A percentile compares a stretch with the other conserved stretches of the same genome.
phyloP scores from a whole-genome alignment of 331 rosid genomes.

The Spiraea crenata region DNA sequence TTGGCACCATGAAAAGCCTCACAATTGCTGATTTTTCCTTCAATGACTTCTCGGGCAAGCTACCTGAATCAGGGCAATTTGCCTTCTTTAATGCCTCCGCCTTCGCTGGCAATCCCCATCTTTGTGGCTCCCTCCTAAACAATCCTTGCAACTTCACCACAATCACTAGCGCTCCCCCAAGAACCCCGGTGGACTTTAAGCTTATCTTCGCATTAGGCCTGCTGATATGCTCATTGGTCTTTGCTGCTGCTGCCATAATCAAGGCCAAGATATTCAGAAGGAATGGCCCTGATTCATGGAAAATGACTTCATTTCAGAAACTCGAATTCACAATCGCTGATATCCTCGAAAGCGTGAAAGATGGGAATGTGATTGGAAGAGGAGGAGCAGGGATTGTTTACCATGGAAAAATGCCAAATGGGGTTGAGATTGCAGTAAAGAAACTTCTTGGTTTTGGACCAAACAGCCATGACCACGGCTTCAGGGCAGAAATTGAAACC shows the following conservation, averaged over 20 bases:
- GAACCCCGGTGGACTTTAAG: slow-evolving; percentile 46
- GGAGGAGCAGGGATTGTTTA: slow-evolving; percentile 94
- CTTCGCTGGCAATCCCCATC: slow-evolving; percentile 73
- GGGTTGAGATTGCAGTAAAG: slow-evolving; percentile 77
- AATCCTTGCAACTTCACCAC: slow-evolving; percentile 66
- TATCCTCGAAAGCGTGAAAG: slow-evolving; percentile 75
- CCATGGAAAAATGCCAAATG: slow-evolving; percentile 89
- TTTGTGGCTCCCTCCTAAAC: slow-evolving; percentile 60
- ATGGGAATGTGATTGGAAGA: slow-evolving; percentile 80
- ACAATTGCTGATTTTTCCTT: slow-evolving; percentile 83
- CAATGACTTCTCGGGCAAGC: slow-evolving; percentile 64
- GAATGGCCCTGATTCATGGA: slow-evolving; percentile 54
- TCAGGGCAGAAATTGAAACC: slow-evolving; percentile 82
- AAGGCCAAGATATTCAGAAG: slow-evolving; percentile 63
- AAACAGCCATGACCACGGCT: slow-evolving; percentile 73
- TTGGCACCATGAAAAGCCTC: slow-evolving; percentile 75
- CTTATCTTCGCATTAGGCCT: slow-evolving; percentile 73
- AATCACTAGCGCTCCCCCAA: slow-evolving; percentile 31
- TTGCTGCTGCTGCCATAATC: slow-evolving; percentile 64
- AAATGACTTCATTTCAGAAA: slow-evolving; percentile 73
- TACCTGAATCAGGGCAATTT: slow-evolving; percentile 77
- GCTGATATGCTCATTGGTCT: slow-evolving; percentile 57
- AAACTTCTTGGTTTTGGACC: slow-evolving; percentile 69
- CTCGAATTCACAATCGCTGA: slow-evolving; percentile 68
- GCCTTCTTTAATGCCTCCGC: slow-evolving; percentile 67